Evolutionary conservation across 2,329 filamentous ascomycete genomes (phyloP).

Genomic region (Calonectria hongkongensis): DNA sequence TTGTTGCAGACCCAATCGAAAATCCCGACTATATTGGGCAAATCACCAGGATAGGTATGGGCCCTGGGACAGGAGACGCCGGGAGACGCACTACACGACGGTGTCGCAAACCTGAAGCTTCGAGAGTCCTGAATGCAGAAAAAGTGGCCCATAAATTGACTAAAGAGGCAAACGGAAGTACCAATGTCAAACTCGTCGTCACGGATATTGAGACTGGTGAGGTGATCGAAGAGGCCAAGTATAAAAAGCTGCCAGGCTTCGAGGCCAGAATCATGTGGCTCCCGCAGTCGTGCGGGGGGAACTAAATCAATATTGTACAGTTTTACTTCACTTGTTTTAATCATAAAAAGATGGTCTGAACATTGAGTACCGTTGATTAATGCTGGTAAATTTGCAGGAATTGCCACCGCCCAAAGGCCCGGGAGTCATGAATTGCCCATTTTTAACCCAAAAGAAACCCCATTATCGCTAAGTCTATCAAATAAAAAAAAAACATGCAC

Average conservation of each 20-base stretch:
- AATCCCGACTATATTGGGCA: constrained; percentile 38
- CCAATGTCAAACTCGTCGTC: background rate
- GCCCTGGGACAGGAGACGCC: background rate
- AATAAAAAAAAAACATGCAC: background rate
- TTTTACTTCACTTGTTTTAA: background rate
- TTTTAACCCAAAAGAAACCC: constrained; percentile 6
- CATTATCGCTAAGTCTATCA: constrained; percentile 25
- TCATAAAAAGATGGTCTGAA: background rate
- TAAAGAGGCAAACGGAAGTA: background rate
- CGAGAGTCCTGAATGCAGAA: constrained; percentile 13
- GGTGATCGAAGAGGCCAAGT: background rate
- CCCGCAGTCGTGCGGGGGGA: too few species aligned
- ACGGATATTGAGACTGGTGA: background rate
- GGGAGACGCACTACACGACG: constrained; percentile 1
- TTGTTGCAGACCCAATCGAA: background rate
- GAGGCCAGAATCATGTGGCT: constrained; percentile 17
- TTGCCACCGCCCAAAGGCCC: background rate
- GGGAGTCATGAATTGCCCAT: constrained; percentile 20
- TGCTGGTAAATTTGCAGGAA: background rate
- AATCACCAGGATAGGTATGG: constrained; percentile 34
- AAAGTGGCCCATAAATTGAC: background rate
- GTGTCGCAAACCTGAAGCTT: constrained; percentile 5
- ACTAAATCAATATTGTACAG: background rate
- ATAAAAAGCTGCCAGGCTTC: constrained; percentile 8
- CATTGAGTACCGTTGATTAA: constrained; percentile 1